Conservation (phyloP, 768 basidiomycete species). For the Collybiopsis confluens region DNA sequence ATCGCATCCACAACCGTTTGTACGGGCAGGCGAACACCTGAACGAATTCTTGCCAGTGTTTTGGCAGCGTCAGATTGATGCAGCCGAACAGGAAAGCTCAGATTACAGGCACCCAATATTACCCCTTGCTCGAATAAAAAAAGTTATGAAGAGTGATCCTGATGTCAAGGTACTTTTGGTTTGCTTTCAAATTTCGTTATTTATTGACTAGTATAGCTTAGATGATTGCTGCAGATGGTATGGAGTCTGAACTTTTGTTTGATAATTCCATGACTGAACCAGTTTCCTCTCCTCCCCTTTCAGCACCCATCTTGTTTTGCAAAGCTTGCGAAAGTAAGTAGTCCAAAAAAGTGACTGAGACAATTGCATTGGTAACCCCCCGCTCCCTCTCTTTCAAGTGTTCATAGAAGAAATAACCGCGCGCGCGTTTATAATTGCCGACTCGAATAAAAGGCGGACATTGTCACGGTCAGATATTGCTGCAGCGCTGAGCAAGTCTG, state of each 20-base stretch:
- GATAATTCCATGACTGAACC: neutral
- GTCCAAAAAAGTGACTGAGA: too few relatives aligned
- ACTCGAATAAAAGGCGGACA: slow-evolving; percentile 94
- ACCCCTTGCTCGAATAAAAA: slow-evolving; percentile 95
- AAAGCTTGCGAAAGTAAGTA: slow-evolving; percentile 96
- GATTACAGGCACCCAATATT: slow-evolving; percentile 87
- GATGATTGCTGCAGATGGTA: slow-evolving; percentile 99
- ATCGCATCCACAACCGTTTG: slow-evolving; percentile 43
- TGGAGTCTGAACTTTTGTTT: slow-evolving; percentile 15
- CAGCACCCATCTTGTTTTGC: slow-evolving; percentile 92
- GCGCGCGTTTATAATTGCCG: slow-evolving; percentile 91
- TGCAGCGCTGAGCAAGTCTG: slow-evolving; percentile 85
- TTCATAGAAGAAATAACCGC: slow-evolving; percentile 98
- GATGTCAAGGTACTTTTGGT: slow-evolving; percentile 77
- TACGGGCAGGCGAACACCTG: slow-evolving; percentile 81
- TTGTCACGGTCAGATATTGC: slow-evolving; percentile 91
- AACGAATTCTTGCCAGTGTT: slow-evolving; percentile 83
- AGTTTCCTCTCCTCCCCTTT: neutral
- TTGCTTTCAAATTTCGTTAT: slow-evolving; percentile 2
- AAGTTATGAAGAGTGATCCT: slow-evolving; percentile 98
- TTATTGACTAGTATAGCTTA: slow-evolving; percentile 23
- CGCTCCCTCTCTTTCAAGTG: slow-evolving; percentile 49
- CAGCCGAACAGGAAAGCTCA: slow-evolving; percentile 82
- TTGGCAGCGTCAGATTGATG: slow-evolving; percentile 86
- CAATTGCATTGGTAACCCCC: too few relatives aligned